Percentiles rank a stretch among this genome's conserved stretches.
These are phyloP conservation scores for Acorus gramineus DNA, from an alignment of 106 monocot genomes.

Conservation along the genomic window DNA sequence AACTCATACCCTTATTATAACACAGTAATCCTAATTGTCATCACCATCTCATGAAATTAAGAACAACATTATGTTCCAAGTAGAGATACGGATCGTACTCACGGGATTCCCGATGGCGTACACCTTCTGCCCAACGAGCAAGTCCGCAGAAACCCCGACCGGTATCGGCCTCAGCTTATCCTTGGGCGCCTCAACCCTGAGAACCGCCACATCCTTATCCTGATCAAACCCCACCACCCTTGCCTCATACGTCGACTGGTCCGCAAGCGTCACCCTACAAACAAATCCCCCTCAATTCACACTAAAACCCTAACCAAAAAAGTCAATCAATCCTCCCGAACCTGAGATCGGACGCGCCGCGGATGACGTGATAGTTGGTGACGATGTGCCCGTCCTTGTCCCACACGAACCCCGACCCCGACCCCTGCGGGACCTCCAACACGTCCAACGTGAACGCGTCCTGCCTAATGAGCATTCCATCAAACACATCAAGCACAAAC, in stretches of 20 bases:
- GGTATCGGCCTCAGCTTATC: constrained; percentile 86
- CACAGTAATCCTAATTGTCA: too few relatives aligned
- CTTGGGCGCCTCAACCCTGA: constrained; percentile 69
- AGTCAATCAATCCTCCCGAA: constrained; percentile 13
- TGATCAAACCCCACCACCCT: constrained; percentile 92
- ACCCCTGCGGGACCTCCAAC: constrained; percentile 91
- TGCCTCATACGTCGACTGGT: constrained; percentile 88
- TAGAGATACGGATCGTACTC: constrained; percentile 10
- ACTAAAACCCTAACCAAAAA: background rate
- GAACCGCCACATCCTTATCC: constrained; percentile 97
- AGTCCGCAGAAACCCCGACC: constrained; percentile 72
- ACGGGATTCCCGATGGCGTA: constrained; percentile 99
- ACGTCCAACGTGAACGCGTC: constrained; percentile 95
- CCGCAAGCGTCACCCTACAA: constrained; percentile 92
- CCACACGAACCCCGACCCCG: constrained; percentile 93
- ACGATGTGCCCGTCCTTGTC: constrained; percentile 84
- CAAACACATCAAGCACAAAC: background rate
- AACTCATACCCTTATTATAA: too few relatives aligned
- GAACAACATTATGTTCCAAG: background rate
- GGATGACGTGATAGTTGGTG: constrained; percentile 91
- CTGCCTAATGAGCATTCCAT: constrained; percentile 36
- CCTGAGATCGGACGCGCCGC: constrained; percentile 94
- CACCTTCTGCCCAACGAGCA: constrained; percentile 94
- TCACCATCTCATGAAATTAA: too few relatives aligned
- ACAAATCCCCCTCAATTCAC: constrained; percentile 9